Conservation (phyloP, 2,329 filamentous ascomycete genomes). For the Talaromyces sp. region DNA sequence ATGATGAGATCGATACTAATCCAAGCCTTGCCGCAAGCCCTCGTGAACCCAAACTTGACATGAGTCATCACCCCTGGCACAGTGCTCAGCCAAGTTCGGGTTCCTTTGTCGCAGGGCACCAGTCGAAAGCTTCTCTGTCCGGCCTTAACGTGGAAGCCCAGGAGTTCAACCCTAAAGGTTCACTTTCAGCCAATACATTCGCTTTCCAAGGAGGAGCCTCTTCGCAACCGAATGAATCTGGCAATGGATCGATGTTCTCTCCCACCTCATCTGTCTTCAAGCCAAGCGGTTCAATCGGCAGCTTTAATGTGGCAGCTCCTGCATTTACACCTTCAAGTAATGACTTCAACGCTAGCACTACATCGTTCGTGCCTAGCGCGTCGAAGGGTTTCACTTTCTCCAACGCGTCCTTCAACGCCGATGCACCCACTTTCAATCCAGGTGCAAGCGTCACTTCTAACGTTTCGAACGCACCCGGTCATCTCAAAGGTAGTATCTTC, state of each 20-base stretch:
- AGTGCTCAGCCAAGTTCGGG: slow-evolving; percentile 31
- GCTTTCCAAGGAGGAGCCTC: slow-evolving; percentile 39
- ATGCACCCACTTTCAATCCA: slow-evolving; percentile 73
- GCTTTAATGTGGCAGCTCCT: slow-evolving; percentile 61
- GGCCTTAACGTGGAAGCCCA: slow-evolving; percentile 86
- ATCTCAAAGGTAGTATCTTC: slow-evolving; percentile 54
- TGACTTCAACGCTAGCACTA: slow-evolving; percentile 14
- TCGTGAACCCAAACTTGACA: slow-evolving; percentile 27
- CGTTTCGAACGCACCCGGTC: slow-evolving; percentile 23
- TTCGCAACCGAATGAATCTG: slow-evolving; percentile 41
- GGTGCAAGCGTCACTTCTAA: slow-evolving; percentile 31
- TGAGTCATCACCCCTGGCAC: slow-evolving; percentile 33
- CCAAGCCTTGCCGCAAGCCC: slow-evolving; percentile 69
- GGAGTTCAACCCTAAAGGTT: slow-evolving; percentile 66
- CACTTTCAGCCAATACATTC: slow-evolving; percentile 47
- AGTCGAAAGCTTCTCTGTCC: slow-evolving; percentile 65
- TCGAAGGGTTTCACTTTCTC: slow-evolving; percentile 61
- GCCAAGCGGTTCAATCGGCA: slow-evolving; percentile 26
- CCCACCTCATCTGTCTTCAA: slow-evolving; percentile 26
- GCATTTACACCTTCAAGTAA: slow-evolving; percentile 60
- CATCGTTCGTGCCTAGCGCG: slow-evolving; percentile 21
- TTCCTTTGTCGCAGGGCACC: slow-evolving; percentile 47
- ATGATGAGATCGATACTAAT: slow-evolving; percentile 68
- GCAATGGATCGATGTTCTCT: slow-evolving; percentile 28
- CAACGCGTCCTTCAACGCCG: slow-evolving; percentile 66